Evolutionary conservation across 2,329 filamentous ascomycete genomes (phyloP).

Genomic region (Alternaria sp.): DNA sequence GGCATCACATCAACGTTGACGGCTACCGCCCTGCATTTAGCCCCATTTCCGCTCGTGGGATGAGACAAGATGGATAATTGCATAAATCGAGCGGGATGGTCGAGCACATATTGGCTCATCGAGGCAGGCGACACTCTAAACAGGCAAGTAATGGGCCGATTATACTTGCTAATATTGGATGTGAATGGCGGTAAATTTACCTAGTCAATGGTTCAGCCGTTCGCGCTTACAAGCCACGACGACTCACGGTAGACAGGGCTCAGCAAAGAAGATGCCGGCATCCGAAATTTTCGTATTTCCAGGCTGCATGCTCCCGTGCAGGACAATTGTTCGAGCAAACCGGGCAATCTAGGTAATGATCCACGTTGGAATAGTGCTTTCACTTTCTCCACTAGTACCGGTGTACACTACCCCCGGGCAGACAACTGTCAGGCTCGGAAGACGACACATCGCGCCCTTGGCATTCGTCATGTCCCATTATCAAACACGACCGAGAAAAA

Average conservation of each 20-base stretch:
- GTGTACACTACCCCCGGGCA: not conserved
- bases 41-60: conserved; percentile 7
- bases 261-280: conserved; percentile 8
- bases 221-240: conserved; percentile 7
- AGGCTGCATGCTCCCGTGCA: conserved; percentile 16
- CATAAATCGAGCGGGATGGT: conserved; percentile 10
- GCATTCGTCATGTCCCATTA: not conserved
- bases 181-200: conserved; percentile 19
- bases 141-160: conserved; percentile 2
- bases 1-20: conserved; percentile 5
- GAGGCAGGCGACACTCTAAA: not conserved
- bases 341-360: not conserved
- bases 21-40: conserved; percentile 20
- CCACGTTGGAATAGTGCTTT: not conserved
- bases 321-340: conserved; percentile 1
- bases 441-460: not conserved
- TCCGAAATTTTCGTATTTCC: conserved; percentile 5
- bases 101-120: not conserved
- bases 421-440: not conserved
- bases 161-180: not conserved
- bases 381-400: not conserved
- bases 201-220: conserved; percentile 1
- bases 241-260: conserved; percentile 5
- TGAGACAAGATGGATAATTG: conserved; percentile 14
- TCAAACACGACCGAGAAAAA: not conserved